Percentiles rank a stretch among this genome's conserved stretches.
These are phyloP conservation scores for Cercospora zeae-maydis DNA, from an alignment of 2,329 filamentous ascomycete genomes.

Conservation along the genomic window DNA sequence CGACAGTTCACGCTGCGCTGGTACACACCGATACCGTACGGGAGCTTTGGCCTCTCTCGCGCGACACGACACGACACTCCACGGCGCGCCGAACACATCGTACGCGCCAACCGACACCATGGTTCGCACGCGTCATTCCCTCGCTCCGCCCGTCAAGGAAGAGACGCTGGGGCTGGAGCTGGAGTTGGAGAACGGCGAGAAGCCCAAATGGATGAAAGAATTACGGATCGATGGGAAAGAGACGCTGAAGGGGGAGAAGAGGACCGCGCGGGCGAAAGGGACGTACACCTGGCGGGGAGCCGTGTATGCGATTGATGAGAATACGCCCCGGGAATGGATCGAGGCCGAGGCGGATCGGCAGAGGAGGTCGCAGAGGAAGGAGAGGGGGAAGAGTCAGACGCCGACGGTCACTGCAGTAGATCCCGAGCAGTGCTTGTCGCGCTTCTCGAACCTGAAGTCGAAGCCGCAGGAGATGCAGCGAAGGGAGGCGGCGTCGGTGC, in stretches of 20 bases:
- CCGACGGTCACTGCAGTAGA: background rate
- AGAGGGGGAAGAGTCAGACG: background rate
- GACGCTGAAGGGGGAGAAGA: constrained; percentile 15
- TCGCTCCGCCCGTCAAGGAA: background rate
- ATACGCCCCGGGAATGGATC: constrained; percentile 25
- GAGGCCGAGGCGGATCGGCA: constrained; percentile 12
- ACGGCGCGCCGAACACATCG: no score
- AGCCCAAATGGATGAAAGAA: constrained; percentile 12
- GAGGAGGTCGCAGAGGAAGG: constrained; percentile 8
- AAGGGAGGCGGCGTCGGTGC: background rate
- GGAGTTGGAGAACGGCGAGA: constrained; percentile 1
- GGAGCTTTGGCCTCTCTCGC: no score
- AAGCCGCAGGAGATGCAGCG: background rate
- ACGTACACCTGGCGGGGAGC: constrained; percentile 22
- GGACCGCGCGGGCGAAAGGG: background rate
- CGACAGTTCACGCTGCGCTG: no score
- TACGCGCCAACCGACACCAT: background rate
- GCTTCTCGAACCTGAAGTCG: background rate
- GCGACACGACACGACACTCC: background rate
- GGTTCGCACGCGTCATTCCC: constrained; percentile 11
- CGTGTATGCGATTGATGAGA: constrained; percentile 19
- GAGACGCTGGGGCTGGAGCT: background rate
- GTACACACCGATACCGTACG: no score
- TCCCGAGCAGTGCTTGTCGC: background rate
- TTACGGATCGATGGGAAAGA: constrained; percentile 19